Evolutionary conservation across 257 asterid genomes (phyloP), one percentile per base, ranked within the genome.

Genomic region (Solanum lignicaule): DNA sequence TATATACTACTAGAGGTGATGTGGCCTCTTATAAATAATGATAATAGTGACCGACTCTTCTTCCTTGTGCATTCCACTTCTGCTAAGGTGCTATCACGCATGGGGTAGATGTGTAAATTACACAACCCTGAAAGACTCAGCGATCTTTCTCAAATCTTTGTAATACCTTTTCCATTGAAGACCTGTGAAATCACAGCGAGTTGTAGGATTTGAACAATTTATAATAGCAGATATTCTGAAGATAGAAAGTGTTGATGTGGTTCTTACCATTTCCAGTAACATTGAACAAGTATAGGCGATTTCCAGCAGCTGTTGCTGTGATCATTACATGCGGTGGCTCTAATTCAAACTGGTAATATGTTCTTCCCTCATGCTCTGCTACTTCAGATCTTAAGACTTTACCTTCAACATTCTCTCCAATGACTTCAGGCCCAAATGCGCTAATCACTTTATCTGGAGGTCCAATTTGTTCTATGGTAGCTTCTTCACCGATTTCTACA

Each of bases 381-480:
- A 95, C 93, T 91, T 86, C 86, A 27, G 96, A 89, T 88, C 96
- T 95, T 69, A 95, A 55, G 31, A 95, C 98, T 89, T 97, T 97
- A 83, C 99, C 99, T 90, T 95, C 99, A 15, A 97, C 98, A 68
- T 90, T 97, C 92, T 97, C 95, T 16, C 99, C 98, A 2, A 95
- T 97, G 39, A 97, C 98, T 90, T 95, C 98, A 15, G 98, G 99
- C 91, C 99, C 99, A 79, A 97, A 97, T 62, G 99, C 98, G 46
- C 78, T 95, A 84, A 97, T 95, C 92, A 97, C 99, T 88, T 91
- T 95, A 76, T 93, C 98, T 3, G 98, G 99, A 41, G 96, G 92
- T 88, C 99, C 99, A 82, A 97, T 92, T 75, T 86, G 90, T 89
- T 97, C 99, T 62, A 97, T 97, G 18, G 95, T 90, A 13, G 96